Evolutionary conservation across 768 basidiomycete genomes (phyloP).

Genomic region (Kwoniella sp.): DNA sequence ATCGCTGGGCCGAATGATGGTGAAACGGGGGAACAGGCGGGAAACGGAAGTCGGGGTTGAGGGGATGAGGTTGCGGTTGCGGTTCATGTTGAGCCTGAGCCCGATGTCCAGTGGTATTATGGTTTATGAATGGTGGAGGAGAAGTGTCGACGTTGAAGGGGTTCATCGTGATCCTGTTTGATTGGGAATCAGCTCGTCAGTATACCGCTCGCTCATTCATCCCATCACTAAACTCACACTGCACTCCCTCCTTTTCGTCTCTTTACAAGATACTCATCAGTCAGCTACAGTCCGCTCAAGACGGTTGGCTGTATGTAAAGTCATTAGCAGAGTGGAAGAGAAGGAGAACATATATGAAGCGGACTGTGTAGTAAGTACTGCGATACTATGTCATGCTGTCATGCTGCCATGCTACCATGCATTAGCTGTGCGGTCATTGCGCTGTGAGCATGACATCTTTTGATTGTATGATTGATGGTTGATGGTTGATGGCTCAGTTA

Average conservation of each 20-base stretch:
- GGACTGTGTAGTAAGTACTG: too few relatives aligned
- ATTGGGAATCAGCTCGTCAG: too few relatives aligned
- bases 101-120: too few relatives aligned
- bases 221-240: too few relatives aligned
- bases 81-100: not conserved
- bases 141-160: not conserved
- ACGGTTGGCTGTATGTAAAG: too few relatives aligned
- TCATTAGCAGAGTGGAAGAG: too few relatives aligned
- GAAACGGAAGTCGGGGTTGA: conserved; percentile 15
- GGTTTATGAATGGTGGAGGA: too few relatives aligned
- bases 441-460: not conserved
- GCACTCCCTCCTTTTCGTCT: not conserved
- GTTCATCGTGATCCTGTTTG: not conserved
- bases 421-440: not conserved
- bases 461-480: not conserved
- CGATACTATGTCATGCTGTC: too few relatives aligned
- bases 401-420: not conserved
- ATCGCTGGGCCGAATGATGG: not conserved
- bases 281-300: too few relatives aligned
- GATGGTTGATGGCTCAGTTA: not conserved
- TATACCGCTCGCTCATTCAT: too few relatives aligned
- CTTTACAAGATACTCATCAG: not conserved
- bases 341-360: too few relatives aligned
- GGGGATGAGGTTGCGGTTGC: conserved; percentile 9
- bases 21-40: conserved; percentile 2